Conservation (phyloP, 1,284 basidiomycete species). For the Malassezia equina region DNA sequence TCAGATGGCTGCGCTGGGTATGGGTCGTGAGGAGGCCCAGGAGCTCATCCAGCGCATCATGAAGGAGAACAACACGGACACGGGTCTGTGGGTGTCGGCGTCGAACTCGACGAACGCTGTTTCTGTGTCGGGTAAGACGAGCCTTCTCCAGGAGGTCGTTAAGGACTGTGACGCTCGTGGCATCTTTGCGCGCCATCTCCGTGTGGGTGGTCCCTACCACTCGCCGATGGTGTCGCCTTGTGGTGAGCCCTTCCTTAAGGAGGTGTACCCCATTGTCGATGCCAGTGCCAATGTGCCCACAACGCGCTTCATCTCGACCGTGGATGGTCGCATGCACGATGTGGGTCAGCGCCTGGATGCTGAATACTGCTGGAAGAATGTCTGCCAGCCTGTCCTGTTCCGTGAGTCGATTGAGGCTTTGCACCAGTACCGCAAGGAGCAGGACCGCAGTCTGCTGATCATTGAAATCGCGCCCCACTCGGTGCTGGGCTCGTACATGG, state of each 20-base stretch:
- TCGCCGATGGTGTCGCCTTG: constrained; percentile 18
- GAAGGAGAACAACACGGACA: not conserved
- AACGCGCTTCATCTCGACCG: constrained; percentile 17
- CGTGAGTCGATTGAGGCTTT: constrained; percentile 18
- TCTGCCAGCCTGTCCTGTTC: constrained; percentile 18
- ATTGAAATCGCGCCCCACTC: constrained; percentile 19
- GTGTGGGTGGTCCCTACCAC: constrained; percentile 20
- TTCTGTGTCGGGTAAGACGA: constrained; percentile 14
- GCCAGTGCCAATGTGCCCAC: constrained; percentile 14
- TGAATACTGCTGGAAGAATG: constrained; percentile 22
- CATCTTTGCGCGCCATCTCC: constrained; percentile 17
- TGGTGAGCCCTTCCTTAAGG: constrained; percentile 15
- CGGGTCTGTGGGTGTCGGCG: constrained; percentile 16
- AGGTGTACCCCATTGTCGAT: constrained; percentile 17
- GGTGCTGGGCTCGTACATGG: constrained; percentile 20
- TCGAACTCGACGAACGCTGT: constrained; percentile 16
- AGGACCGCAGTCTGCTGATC: constrained; percentile 18
- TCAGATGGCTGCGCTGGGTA: constrained; percentile 17
- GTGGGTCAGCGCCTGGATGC: constrained; percentile 9
- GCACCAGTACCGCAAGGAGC: constrained; percentile 9
- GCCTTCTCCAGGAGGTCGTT: constrained; percentile 10
- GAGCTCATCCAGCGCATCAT: constrained; percentile 11
- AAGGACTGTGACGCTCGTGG: constrained; percentile 9
- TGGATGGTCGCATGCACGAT: constrained; percentile 13
- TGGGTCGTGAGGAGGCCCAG: constrained; percentile 12